Evolutionary conservation across 1,284 basidiomycete species (phyloP), one percentile per base, ranked within the genome.

Genomic region (Lentinus polychrous): DNA sequence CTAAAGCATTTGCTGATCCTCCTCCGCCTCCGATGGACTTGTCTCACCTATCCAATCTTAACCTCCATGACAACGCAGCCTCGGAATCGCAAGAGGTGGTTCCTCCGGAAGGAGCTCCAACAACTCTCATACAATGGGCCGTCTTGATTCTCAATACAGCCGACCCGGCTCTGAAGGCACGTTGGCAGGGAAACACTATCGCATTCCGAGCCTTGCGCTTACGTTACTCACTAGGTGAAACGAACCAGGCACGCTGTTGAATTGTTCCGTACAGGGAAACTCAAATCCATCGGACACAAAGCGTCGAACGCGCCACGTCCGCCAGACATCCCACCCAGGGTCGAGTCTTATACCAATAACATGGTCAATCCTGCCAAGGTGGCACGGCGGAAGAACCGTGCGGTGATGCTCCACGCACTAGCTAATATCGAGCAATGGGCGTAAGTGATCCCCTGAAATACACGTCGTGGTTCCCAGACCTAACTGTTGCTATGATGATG

Each of bases 361-460:
- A 76, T 75, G 0, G 80, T 89, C 1, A 74, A 79, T 50, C 83
- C 86, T 0, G 74, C 72, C 0, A 81, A 82, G 55, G 72, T 83
- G 36, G 76, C 73, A 36, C 80, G 73, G 48, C 67, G 85, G 43
- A 83, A 81, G 63, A 88, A 80, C 56, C 70, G 84, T 17, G 83
- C 87, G 2, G 78, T 83, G 3, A 79, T 92, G 79, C 68, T 94
- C 17, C 75, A 92, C 68, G 87, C 90, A 1, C 70, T 94, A 3
- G 91, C 91, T 1, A 92, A 92, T 62, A 92, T 95, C 46, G 91
- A 94, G 59, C 91, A 92, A 61, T 95, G 90, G 86, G 91, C 91
- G 81, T 85, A 57, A 75, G 83, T 82, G n/a, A n/a, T n/a, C n/a
- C n/a, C n/a, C n/a, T n/a, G n/a, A n/a, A n/a, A n/a, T n/a, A n/a